Conservation (phyloP, 1,139 yeast species). For the Pneumocystis carinii region DNA sequence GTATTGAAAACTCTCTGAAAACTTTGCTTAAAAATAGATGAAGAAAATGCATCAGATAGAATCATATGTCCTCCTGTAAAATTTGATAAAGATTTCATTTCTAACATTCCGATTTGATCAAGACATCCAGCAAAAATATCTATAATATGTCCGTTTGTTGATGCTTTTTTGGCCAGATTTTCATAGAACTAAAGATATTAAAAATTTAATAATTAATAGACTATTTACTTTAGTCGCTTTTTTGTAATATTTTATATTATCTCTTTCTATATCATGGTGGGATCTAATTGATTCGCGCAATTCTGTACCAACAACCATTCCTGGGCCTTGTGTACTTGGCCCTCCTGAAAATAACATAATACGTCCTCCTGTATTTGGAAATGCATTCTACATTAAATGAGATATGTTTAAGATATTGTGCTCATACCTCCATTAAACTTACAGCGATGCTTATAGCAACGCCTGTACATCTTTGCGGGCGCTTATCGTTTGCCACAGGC, state of each 20-base stretch:
- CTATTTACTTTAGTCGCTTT: conserved; percentile 49
- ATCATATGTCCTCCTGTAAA: conserved; percentile 88
- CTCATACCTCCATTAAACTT: conserved; percentile 43
- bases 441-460: conserved; percentile 81
- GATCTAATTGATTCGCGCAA: conserved; percentile 93
- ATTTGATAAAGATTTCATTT: conserved; percentile 81
- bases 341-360: conserved; percentile 87
- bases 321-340: conserved; percentile 91
- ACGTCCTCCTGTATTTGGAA: conserved; percentile 80
- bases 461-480: conserved; percentile 89
- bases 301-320: conserved; percentile 81
- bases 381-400: conserved; percentile 34
- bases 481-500: conserved; percentile 75
- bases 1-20: conserved; percentile 73
- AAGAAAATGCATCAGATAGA: conserved; percentile 87
- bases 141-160: conserved; percentile 69
- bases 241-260: conserved; percentile 79
- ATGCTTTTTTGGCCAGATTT: conserved; percentile 54
- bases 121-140: conserved; percentile 96
- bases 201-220: not conserved
- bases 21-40: conserved; percentile 90
- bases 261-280: conserved; percentile 86
- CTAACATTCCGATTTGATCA: conserved; percentile 95
- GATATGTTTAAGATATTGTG: not conserved
- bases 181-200: conserved; percentile 42